These are phyloP conservation scores for Oemleria cerasiformis DNA, from an alignment of 306 rosid species.

Conservation along the genomic window DNA sequence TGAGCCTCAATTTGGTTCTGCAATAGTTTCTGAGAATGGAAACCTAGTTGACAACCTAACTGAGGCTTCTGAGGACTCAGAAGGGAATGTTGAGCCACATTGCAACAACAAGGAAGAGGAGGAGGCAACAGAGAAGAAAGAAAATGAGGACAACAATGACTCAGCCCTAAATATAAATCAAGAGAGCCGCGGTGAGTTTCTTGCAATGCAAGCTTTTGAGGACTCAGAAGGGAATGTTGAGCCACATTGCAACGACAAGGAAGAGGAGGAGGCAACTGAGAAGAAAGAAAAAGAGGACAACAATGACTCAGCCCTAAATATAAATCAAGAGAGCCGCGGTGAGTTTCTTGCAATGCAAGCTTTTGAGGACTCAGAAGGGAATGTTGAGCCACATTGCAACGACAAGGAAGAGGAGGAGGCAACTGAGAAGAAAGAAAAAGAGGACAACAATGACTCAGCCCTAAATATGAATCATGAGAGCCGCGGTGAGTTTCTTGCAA, in stretches of 20 bases:
- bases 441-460: conserved; percentile 19
- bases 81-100: too few species aligned
- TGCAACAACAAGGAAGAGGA: too few species aligned
- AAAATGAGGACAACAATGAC: conserved; percentile 24
- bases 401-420: conserved; percentile 19
- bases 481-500: conserved; percentile 12
- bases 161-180: conserved; percentile 26
- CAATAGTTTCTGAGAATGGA: conserved; percentile 20
- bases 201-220: conserved; percentile 13
- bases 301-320: conserved; percentile 26
- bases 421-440: conserved; percentile 27
- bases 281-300: conserved; percentile 28
- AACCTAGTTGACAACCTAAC: conserved; percentile 25
- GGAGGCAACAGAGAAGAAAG: conserved; percentile 22
- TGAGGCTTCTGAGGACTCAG: conserved; percentile 32
- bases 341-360: conserved; percentile 14
- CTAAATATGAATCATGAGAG: conserved; percentile 31
- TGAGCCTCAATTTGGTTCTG: conserved; percentile 14
- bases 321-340: conserved; percentile 22
- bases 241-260: conserved; percentile 23
- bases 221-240: too few species aligned
- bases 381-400: too few species aligned
- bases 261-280: conserved; percentile 14
- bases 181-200: conserved; percentile 19
- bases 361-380: too few species aligned